Percentiles rank a stretch among this genome's conserved stretches.
These are phyloP conservation scores for Sphagnurus paluster DNA, from an alignment of 1,284 basidiomycete species.

Conservation along the genomic window DNA sequence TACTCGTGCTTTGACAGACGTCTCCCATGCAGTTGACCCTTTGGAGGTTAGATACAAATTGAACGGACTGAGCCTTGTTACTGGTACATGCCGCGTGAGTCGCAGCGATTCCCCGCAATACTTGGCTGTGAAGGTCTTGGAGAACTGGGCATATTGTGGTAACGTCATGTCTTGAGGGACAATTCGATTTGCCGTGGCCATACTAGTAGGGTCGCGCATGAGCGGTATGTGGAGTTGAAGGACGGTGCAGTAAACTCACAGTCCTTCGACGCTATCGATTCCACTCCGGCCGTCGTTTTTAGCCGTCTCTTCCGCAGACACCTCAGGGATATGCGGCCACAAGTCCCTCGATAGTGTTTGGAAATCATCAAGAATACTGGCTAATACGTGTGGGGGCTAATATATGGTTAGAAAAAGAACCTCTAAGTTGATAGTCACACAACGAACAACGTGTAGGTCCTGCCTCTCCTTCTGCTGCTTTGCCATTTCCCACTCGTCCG, in stretches of 20 bases:
- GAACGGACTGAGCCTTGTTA: constrained; percentile 61
- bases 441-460: constrained; percentile 63
- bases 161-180: constrained; percentile 44
- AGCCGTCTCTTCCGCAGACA: constrained; percentile 15
- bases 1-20: constrained; percentile 55
- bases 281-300: constrained; percentile 38
- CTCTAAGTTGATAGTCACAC: constrained; percentile 12
- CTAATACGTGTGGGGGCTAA: constrained; percentile 64
- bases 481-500: constrained; percentile 72
- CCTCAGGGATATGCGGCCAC: constrained; percentile 39
- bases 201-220: constrained; percentile 16
- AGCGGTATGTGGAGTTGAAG: background rate
- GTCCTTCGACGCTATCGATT: constrained; percentile 45
- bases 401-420: constrained; percentile 10
- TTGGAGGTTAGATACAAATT: constrained; percentile 63
- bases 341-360: constrained; percentile 49
- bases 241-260: constrained; percentile 47
- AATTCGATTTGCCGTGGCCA: constrained; percentile 36
- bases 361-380: constrained; percentile 52
- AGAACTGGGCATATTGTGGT: constrained; percentile 46
- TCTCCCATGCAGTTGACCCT: constrained; percentile 73
- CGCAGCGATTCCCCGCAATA: constrained; percentile 58
- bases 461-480: constrained; percentile 55
- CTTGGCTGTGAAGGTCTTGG: constrained; percentile 55
- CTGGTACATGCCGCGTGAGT: constrained; percentile 55